These are phyloP conservation scores for Bruguiera hainesii DNA, from an alignment of 441 rosid species.

Conservation along the genomic window DNA sequence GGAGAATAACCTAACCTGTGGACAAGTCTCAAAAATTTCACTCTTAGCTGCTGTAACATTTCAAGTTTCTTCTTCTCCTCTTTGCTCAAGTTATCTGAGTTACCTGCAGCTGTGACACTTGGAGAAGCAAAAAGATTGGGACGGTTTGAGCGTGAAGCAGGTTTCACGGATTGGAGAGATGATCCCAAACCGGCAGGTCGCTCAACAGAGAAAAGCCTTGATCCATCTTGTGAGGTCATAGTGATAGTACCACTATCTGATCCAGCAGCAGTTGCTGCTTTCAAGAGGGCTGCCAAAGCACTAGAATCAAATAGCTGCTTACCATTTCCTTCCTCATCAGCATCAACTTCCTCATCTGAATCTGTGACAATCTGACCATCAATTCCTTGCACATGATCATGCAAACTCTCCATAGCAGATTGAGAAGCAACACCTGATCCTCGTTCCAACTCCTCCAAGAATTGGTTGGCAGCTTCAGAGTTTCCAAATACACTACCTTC, in stretches of 20 bases:
- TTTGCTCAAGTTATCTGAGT: slow-evolving; percentile 63
- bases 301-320: slow-evolving; percentile 81
- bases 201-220: slow-evolving; percentile 87
- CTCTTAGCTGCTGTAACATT: slow-evolving; percentile 65
- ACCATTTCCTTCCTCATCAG: slow-evolving; percentile 39
- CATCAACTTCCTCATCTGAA: slow-evolving; percentile 74
- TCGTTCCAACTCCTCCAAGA: slow-evolving; percentile 75
- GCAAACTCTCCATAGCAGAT: slow-evolving; percentile 32
- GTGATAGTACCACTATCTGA: slow-evolving; percentile 58
- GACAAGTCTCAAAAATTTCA: slow-evolving; percentile 86
- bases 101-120: slow-evolving; percentile 37
- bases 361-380: slow-evolving; percentile 83
- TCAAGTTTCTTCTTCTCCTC: slow-evolving; percentile 80
- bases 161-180: slow-evolving; percentile 59
- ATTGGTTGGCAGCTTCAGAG: slow-evolving; percentile 75
- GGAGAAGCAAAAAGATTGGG: slow-evolving; percentile 49
- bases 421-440: slow-evolving; percentile 38
- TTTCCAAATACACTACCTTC: slow-evolving; percentile 62
- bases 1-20: slow-evolving; percentile 74
- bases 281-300: slow-evolving; percentile 85
- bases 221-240: slow-evolving; percentile 76
- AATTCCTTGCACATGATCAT: slow-evolving; percentile 39
- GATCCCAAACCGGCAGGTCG: slow-evolving; percentile 93
- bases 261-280: slow-evolving; percentile 74
- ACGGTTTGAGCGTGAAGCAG: slow-evolving; percentile 57